These are phyloP conservation scores for Arctostaphylos glauca DNA, from an alignment of 148 eudicot genomes.

Conservation along the genomic window DNA sequence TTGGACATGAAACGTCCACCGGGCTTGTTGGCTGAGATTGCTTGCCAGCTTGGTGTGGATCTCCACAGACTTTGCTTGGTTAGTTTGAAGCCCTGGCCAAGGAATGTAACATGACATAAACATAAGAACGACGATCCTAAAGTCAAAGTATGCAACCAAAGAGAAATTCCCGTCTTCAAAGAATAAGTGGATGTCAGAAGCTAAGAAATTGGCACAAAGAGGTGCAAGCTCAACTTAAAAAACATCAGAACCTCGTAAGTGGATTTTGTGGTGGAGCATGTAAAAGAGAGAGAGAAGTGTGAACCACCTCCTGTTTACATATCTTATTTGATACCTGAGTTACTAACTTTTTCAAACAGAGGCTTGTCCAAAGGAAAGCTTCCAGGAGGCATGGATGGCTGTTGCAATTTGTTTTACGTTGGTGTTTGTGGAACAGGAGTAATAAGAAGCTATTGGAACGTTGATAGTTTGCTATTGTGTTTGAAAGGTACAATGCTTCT, in stretches of 20 bases:
- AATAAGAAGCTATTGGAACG: background rate
- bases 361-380: background rate
- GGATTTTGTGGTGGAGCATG: too few relatives aligned
- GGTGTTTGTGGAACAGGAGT: background rate
- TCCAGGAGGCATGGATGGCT: background rate
- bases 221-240: background rate
- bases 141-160: background rate
- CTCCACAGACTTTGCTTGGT: slow-evolving; percentile 73
- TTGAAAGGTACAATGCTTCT: background rate
- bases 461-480: background rate
- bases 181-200: slow-evolving; percentile 7
- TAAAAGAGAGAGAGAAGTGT: too few relatives aligned
- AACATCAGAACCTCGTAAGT: background rate
- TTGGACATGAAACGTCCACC: slow-evolving; percentile 71
- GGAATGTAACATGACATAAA: background rate
- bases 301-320: too few relatives aligned
- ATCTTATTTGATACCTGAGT: too few relatives aligned
- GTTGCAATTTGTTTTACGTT: too few relatives aligned
- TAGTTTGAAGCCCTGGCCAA: slow-evolving; percentile 61
- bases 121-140: background rate
- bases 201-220: background rate
- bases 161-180: slow-evolving; percentile 3
- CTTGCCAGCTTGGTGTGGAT: slow-evolving; percentile 70
- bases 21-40: slow-evolving; percentile 61
- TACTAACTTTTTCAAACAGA: background rate